These are phyloP conservation scores for Pholiota conissans DNA, from an alignment of 768 basidiomycete genomes.

Conservation along the genomic window DNA sequence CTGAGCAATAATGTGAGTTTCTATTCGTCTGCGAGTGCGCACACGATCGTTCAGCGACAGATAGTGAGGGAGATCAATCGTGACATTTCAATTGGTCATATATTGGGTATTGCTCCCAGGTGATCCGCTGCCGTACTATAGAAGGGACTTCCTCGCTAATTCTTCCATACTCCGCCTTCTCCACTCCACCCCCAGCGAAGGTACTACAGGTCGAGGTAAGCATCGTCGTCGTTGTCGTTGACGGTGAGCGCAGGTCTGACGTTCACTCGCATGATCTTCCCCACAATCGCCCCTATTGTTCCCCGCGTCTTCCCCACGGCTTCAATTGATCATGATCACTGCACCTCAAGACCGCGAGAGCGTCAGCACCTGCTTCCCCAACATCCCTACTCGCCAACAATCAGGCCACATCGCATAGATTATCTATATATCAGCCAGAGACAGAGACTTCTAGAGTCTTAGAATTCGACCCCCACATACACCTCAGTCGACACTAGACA, in stretches of 20 bases:
- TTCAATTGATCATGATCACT: not conserved
- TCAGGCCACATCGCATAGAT: constrained; percentile 2
- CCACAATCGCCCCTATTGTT: not conserved
- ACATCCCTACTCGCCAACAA: not conserved
- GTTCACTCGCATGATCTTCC: no score
- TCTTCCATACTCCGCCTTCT: no score
- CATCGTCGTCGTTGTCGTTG: not conserved
- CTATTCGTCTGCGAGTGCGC: not conserved
- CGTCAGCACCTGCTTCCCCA: not conserved
- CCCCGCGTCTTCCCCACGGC: no score
- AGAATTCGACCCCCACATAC: not conserved
- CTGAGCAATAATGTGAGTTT: not conserved
- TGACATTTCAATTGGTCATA: constrained; percentile 1
- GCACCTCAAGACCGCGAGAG: not conserved
- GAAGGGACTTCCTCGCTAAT: no score
- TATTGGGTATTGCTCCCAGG: constrained; percentile 1
- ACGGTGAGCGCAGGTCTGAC: no score
- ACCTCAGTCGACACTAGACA: not conserved
- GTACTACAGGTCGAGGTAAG: no score
- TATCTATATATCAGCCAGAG: constrained; percentile 2
- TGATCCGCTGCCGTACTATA: not conserved
- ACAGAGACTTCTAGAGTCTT: constrained; percentile 3
- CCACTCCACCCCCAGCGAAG: no score
- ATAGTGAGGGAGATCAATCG: not conserved
- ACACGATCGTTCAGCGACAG: not conserved